phyloP scores from a whole-genome alignment of 2,329 filamentous ascomycete genomes.

The Mycosphaerelloides madeirae region DNA sequence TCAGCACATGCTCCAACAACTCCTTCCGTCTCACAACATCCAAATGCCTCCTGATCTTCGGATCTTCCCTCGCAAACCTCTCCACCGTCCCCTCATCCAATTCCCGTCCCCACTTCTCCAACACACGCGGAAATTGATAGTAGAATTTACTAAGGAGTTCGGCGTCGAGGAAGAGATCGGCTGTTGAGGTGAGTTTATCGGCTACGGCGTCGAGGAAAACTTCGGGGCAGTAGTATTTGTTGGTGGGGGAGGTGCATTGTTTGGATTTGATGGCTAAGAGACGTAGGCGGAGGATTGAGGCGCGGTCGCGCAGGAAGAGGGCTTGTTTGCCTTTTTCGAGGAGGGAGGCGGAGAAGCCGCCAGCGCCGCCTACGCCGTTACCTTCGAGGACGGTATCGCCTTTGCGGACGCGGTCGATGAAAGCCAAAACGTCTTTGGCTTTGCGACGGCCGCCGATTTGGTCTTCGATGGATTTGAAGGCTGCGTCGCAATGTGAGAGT shows the following conservation, averaged over 20 bases:
- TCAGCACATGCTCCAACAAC: slow-evolving; percentile 82
- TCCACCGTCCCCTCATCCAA: slow-evolving; percentile 70
- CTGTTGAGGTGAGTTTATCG: slow-evolving; percentile 88
- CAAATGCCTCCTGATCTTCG: slow-evolving; percentile 80
- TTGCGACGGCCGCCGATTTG: slow-evolving; percentile 77
- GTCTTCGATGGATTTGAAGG: slow-evolving; percentile 70
- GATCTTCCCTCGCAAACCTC: slow-evolving; percentile 86
- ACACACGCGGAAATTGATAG: slow-evolving; percentile 87
- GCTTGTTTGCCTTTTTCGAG: slow-evolving; percentile 79
- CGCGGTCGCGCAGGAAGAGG: slow-evolving; percentile 86
- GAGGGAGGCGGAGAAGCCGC: slow-evolving; percentile 85
- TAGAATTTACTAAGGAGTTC: slow-evolving; percentile 96
- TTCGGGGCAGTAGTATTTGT: slow-evolving; percentile 96
- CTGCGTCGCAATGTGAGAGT: slow-evolving; percentile 74
- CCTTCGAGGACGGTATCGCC: slow-evolving; percentile 82
- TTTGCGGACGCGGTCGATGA: slow-evolving; percentile 83
- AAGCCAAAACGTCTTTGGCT: slow-evolving; percentile 80
- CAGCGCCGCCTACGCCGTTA: slow-evolving; percentile 73
- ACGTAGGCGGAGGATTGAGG: slow-evolving; percentile 85
- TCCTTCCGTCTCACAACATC: slow-evolving; percentile 92
- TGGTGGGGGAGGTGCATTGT: slow-evolving; percentile 75
- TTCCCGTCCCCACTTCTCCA: slow-evolving; percentile 78
- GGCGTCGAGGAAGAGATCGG: slow-evolving; percentile 94
- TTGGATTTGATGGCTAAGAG: slow-evolving; percentile 82
- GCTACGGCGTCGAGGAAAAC: slow-evolving; percentile 97